phyloP scores from a whole-genome alignment of 169 alveolate genomes.

The Eimeria necatrix region DNA sequence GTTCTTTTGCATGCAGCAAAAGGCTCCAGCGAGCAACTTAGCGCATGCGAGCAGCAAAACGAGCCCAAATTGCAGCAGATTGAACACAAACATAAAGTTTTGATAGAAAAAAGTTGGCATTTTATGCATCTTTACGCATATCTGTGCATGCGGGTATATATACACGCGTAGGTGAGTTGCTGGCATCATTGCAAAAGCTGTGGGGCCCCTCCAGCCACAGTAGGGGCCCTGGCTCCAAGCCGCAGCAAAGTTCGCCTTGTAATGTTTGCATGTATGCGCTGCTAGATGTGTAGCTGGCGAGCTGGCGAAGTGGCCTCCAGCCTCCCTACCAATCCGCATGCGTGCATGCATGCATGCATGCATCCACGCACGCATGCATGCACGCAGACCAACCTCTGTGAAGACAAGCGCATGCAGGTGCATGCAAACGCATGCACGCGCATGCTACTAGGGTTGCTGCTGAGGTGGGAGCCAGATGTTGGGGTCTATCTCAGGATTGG shows the following conservation, averaged over 20 bases:
- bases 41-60: neutral
- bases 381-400: neutral
- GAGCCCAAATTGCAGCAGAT: neutral
- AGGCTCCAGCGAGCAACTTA: neutral
- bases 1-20: neutral
- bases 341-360: neutral
- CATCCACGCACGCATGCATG: neutral
- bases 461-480: neutral
- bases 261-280: no score
- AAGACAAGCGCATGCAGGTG: neutral
- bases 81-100: neutral
- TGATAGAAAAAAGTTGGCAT: neutral
- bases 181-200: no score
- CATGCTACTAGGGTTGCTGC: neutral
- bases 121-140: no score
- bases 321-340: neutral
- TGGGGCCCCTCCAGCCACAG: no score
- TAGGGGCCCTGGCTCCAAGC: no score
- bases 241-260: no score
- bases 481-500: neutral
- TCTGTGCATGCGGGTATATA: no score
- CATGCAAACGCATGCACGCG: constrained; percentile 2
- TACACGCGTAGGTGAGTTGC: no score
- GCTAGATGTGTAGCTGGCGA: no score
- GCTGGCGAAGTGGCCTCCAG: neutral